Evolutionary conservation across 106 monocot species (phyloP).

Genomic region (Dendrobium nobile): DNA sequence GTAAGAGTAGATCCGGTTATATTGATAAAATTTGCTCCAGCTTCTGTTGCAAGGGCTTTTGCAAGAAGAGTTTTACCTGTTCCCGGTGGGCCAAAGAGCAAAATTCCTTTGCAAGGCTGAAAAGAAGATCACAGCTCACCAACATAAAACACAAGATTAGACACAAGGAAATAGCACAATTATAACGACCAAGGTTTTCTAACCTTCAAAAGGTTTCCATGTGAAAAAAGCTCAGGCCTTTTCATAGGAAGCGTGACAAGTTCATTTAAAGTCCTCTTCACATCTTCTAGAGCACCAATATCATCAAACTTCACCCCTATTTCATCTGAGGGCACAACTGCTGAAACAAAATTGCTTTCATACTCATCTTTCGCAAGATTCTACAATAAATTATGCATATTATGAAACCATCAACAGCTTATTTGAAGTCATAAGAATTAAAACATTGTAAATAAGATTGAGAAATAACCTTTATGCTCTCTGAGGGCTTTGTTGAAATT

Average conservation of each 20-base stretch:
- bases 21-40: conserved; percentile 98
- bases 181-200: not conserved
- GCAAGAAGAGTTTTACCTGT: conserved; percentile 99
- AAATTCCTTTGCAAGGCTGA: conserved; percentile 99
- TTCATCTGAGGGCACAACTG: conserved; percentile 88
- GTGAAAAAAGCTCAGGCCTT: conserved; percentile 93
- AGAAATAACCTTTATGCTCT: conserved; percentile 59
- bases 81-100: conserved; percentile 98
- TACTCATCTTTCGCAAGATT: conserved; percentile 89
- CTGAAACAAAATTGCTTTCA: conserved; percentile 89
- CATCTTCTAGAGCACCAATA: conserved; percentile 96
- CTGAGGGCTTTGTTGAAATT: conserved; percentile 41
- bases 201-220: conserved; percentile 92
- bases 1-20: conserved; percentile 89
- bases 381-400: conserved; percentile 35
- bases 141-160: not conserved
- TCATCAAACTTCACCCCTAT: conserved; percentile 92
- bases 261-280: conserved; percentile 83
- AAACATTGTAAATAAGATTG: not conserved
- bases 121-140: not conserved
- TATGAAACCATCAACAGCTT: not conserved
- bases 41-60: conserved; percentile 99
- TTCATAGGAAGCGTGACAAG: conserved; percentile 95
- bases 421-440: not conserved
- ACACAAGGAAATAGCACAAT: not conserved